phyloP scores from a whole-genome alignment of 1,284 basidiomycete genomes.

The Heterobasidion irregulare region DNA sequence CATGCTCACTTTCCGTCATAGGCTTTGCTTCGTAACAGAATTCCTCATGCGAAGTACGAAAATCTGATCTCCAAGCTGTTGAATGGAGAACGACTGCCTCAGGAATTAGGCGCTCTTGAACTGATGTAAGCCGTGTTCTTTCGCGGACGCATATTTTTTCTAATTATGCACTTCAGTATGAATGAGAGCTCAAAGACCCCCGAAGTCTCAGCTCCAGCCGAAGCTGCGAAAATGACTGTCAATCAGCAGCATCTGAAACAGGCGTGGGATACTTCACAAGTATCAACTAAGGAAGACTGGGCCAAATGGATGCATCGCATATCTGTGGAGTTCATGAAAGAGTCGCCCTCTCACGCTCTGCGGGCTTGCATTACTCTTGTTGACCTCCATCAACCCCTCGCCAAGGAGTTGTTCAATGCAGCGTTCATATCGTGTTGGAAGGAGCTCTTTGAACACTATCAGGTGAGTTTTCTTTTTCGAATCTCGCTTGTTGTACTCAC shows the following conservation, averaged over 20 bases:
- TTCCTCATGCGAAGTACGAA: slow-evolving; percentile 86
- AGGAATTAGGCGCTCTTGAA: slow-evolving; percentile 57
- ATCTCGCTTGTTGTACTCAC: slow-evolving; percentile 2
- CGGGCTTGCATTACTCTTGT: slow-evolving; percentile 94
- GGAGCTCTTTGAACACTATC: slow-evolving; percentile 93
- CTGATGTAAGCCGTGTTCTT: slow-evolving; percentile 34
- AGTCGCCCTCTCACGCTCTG: slow-evolving; percentile 95
- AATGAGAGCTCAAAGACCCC: slow-evolving; percentile 54
- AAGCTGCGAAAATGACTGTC: slow-evolving; percentile 84
- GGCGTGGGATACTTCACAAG: slow-evolving; percentile 89
- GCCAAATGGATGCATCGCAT: slow-evolving; percentile 92
- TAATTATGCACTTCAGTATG: slow-evolving; percentile 23
- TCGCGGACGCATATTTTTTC: slow-evolving; percentile 6
- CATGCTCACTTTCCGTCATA: slow-evolving; percentile 21
- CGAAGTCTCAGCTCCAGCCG: slow-evolving; percentile 72
- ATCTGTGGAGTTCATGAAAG: slow-evolving; percentile 95
- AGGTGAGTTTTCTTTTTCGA: slow-evolving; percentile 42
- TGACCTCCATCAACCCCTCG: slow-evolving; percentile 86
- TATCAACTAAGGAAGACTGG: slow-evolving; percentile 88
- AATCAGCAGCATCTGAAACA: slow-evolving; percentile 98
- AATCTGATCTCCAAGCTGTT: slow-evolving; percentile 83
- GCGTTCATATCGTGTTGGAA: slow-evolving; percentile 98
- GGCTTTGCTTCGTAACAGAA: slow-evolving; percentile 73
- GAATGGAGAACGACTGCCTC: slow-evolving; percentile 87
- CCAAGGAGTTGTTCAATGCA: slow-evolving; percentile 95